Evolutionary conservation across 352 stramenopile species (phyloP), one percentile per base, ranked within the genome.

Genomic region (Achlya hypogyna): DNA sequence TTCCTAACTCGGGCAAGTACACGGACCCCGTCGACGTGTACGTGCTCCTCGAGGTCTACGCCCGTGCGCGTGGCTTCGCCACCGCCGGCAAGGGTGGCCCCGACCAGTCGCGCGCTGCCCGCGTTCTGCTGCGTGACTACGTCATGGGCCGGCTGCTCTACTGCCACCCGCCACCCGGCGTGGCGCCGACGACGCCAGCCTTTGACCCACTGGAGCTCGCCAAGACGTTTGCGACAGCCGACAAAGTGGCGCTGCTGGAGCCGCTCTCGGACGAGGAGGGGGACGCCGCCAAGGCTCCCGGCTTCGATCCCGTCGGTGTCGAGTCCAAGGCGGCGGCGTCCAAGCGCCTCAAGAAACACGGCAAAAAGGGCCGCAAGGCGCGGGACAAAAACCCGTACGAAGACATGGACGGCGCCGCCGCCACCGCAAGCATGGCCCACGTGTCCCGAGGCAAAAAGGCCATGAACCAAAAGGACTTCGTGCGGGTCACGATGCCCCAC

Each of bases 111-210:
- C 84, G 96, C 32, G 97, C 89, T 22, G 95, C 96, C 23, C 87
- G 96, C 23, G 87, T 98, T 52, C 85, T 99, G 27, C 82, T 99
- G 53, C 97, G 98, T 65, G 96, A 99, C 74, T 99, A 99, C 75
- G 95, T 98, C 32, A 95, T 95, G 69, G 97, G 97, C 70, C 97
- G 95, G 72, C 76, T 99, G 51, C 75, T 98, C 51, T 99, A 98
- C 77, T 98, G 94, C 71, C 95, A 99, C 74, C 74, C 96, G 43
- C 96, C 97, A 23, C 93, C 96, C 2, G 68, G 84, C 23, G 74
- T 75, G 28, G 72, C 71, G 22, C 78, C 91, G 59, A 68, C 74
- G 6, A 70, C 72, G 22, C 9, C 38, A 18, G 75, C 82, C 35
- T 95, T 95, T 62, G 83, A 92, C 64, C 89, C 90, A 51, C 81